Conservation (phyloP, 192 early-diverging fungal genomes). For the Podila epicladia region DNA sequence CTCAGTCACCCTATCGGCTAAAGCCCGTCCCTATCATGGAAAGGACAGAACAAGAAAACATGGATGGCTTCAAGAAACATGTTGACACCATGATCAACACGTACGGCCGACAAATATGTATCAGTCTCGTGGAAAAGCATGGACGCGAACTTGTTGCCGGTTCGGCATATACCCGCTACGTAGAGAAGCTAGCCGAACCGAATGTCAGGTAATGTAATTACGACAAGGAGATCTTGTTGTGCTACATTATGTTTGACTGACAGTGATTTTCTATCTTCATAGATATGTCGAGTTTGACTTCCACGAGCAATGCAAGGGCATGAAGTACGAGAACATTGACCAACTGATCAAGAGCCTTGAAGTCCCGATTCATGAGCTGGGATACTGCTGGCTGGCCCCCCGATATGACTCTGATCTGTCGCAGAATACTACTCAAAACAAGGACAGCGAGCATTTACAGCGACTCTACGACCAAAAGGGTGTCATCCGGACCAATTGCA, state of each 20-base stretch:
- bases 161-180: constrained; percentile 63
- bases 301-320: constrained; percentile 90
- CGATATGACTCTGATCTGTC: background rate
- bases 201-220: constrained; percentile 53
- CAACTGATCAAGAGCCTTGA: constrained; percentile 75
- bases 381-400: constrained; percentile 55
- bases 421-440: background rate
- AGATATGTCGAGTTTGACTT: constrained; percentile 95
- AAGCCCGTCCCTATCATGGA: constrained; percentile 73
- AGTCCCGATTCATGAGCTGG: constrained; percentile 70
- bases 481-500: constrained; percentile 82
- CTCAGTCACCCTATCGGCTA: constrained; percentile 73
- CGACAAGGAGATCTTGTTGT: background rate
- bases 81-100: constrained; percentile 58
- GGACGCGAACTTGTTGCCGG: constrained; percentile 76
- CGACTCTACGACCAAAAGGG: constrained; percentile 47
- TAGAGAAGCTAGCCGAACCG: constrained; percentile 57
- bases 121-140: constrained; percentile 74
- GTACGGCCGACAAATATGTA: constrained; percentile 66
- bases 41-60: constrained; percentile 62
- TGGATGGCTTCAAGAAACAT: constrained; percentile 62
- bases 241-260: background rate
- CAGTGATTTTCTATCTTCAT: background rate
- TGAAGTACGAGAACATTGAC: constrained; percentile 91
- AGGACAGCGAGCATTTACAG: constrained; percentile 10